phyloP scores from a whole-genome alignment of 495 filamentous ascomycete species.

The Xylaria scruposa region DNA sequence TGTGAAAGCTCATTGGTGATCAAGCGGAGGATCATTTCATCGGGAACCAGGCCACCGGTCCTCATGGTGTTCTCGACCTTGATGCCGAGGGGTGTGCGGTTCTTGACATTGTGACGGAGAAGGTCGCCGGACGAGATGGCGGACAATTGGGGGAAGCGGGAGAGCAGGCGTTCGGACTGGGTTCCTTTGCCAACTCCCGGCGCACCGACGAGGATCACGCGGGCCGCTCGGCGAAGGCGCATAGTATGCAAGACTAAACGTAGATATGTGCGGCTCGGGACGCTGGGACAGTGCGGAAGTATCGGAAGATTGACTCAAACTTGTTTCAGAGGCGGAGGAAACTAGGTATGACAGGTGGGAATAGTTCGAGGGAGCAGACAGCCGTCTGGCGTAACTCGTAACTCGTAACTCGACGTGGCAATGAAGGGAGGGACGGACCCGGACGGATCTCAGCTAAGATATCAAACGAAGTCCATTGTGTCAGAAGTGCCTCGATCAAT shows the following conservation, averaged over 20 bases:
- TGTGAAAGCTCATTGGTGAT: conserved; percentile 85
- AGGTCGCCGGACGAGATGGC: conserved; percentile 94
- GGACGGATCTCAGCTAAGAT: conserved; percentile 15
- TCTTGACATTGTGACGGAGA: conserved; percentile 88
- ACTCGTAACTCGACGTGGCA: conserved; percentile 4
- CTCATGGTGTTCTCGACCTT: conserved; percentile 89
- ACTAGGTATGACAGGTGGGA: neutral
- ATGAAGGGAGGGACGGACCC: conserved; percentile 17
- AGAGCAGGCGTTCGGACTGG: conserved; percentile 85
- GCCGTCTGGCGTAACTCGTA: neutral
- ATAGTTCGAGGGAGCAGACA: neutral
- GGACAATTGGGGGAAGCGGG: conserved; percentile 85
- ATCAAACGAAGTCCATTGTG: conserved; percentile 22
- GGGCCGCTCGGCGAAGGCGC: conserved; percentile 80
- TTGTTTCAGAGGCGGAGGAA: neutral
- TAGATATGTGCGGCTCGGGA: neutral
- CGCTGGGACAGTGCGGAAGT: conserved; percentile 21
- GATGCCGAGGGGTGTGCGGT: conserved; percentile 82
- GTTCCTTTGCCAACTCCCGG: conserved; percentile 94
- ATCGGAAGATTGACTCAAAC: neutral
- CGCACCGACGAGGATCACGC: conserved; percentile 94
- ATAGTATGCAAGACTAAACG: conserved; percentile 42
- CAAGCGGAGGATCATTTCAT: conserved; percentile 88
- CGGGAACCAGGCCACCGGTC: conserved; percentile 81
- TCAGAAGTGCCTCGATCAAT: conserved; percentile 5